Conservation (phyloP, 2,329 filamentous ascomycete species). For the Diaporthe helianthi region DNA sequence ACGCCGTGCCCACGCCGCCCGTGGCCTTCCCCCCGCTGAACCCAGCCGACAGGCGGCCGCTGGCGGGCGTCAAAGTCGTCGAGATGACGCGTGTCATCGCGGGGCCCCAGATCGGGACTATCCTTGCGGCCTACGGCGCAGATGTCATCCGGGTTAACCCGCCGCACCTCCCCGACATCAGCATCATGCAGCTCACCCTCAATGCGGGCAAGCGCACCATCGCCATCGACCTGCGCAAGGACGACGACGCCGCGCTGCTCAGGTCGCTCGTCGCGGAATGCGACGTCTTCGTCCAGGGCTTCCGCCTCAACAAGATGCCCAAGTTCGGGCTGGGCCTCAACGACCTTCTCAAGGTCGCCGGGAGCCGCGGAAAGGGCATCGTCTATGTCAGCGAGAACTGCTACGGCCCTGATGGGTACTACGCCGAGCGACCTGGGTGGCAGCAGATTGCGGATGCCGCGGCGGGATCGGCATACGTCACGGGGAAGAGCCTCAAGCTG, state of each 20-base stretch:
- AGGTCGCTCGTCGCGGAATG: slow-evolving; percentile 52
- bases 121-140: slow-evolving; percentile 53
- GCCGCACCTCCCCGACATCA: slow-evolving; percentile 51
- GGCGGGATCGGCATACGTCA: slow-evolving; percentile 45
- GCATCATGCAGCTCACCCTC: slow-evolving; percentile 48
- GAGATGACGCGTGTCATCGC: slow-evolving; percentile 58
- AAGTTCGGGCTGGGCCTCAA: slow-evolving; percentile 50
- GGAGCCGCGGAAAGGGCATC: slow-evolving; percentile 50
- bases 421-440: slow-evolving; percentile 55
- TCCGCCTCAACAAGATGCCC: slow-evolving; percentile 52
- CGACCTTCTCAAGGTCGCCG: slow-evolving; percentile 49
- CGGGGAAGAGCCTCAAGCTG: slow-evolving; percentile 40
- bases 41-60: slow-evolving; percentile 43
- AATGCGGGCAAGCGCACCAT: slow-evolving; percentile 56
- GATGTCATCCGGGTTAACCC: slow-evolving; percentile 55
- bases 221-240: slow-evolving; percentile 50
- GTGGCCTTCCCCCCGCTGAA: slow-evolving; percentile 43
- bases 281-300: slow-evolving; percentile 63
- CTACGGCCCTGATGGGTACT: slow-evolving; percentile 56
- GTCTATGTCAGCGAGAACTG: slow-evolving; percentile 59
- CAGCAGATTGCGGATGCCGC: slow-evolving; percentile 56
- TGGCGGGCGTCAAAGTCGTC: slow-evolving; percentile 57
- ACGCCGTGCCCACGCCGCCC: slow-evolving; percentile 44
- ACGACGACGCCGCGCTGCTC: slow-evolving; percentile 1
- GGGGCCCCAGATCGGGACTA: slow-evolving; percentile 52